Conservation (phyloP, 495 filamentous ascomycete species). For the Penicillium silybi region DNA sequence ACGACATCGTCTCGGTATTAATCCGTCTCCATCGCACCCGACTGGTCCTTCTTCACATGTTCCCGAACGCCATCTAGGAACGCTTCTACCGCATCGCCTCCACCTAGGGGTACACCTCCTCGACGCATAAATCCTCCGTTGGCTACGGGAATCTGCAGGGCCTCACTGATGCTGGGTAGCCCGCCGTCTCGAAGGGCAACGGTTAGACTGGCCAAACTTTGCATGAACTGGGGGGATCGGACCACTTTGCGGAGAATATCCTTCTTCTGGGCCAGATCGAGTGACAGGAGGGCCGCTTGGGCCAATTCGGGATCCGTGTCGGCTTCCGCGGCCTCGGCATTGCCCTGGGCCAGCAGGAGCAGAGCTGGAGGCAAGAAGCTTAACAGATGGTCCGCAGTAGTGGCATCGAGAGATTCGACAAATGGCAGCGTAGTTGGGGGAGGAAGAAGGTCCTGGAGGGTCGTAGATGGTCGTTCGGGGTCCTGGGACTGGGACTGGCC, state of each 20-base stretch:
- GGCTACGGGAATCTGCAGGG: conserved; percentile 69
- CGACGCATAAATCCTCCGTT: conserved; percentile 74
- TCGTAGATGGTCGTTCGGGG: conserved; percentile 66
- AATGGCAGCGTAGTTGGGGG: conserved; percentile 71
- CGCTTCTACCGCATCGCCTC: conserved; percentile 81
- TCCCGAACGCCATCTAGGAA: conserved; percentile 85
- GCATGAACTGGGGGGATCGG: conserved; percentile 85
- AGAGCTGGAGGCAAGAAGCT: conserved; percentile 70
- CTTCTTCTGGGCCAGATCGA: conserved; percentile 74
- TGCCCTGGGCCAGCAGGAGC: conserved; percentile 68
- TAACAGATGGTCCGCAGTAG: conserved; percentile 69
- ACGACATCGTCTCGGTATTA: conserved; percentile 16
- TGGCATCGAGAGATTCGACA: conserved; percentile 59
- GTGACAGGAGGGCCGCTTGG: conserved; percentile 67
- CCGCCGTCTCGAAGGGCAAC: conserved; percentile 90
- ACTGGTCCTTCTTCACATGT: conserved; percentile 50
- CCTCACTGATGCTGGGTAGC: conserved; percentile 82
- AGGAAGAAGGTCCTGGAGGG: conserved; percentile 81
- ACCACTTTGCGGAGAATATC: conserved; percentile 76
- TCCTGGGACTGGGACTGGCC: conserved; percentile 43
- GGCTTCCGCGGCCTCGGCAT: conserved; percentile 49
- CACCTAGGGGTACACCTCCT: conserved; percentile 77
- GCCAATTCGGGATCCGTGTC: conserved; percentile 64
- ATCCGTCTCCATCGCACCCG: conserved; percentile 48
- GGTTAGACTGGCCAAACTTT: conserved; percentile 79